Evolutionary conservation across 2,329 filamentous ascomycete species (phyloP).

Genomic region (Berkeleyomyces basicola): DNA sequence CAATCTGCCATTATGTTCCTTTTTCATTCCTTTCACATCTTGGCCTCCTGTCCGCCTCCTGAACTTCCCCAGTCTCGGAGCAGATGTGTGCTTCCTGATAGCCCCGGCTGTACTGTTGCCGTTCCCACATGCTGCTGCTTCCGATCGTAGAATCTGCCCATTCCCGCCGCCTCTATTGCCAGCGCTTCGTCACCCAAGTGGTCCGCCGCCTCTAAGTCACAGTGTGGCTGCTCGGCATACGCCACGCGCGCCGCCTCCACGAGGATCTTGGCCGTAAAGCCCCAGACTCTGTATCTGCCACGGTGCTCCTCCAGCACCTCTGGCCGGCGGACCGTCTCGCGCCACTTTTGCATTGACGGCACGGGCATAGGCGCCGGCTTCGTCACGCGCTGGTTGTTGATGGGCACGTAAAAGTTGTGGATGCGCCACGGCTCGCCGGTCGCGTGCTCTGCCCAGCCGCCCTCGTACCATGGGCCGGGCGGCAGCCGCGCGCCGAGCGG

Average conservation of each 20-base stretch:
- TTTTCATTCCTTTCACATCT: constrained; percentile 8
- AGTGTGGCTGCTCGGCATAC: constrained; percentile 53
- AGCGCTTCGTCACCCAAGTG: constrained; percentile 36
- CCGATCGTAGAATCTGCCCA: constrained; percentile 28
- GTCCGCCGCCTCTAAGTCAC: constrained; percentile 54
- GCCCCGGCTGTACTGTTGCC: not conserved
- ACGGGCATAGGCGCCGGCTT: constrained; percentile 29
- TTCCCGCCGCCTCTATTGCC: constrained; percentile 28
- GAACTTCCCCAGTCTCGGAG: constrained; percentile 3
- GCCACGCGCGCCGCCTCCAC: constrained; percentile 78
- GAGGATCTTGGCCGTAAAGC: constrained; percentile 82
- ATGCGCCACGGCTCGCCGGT: constrained; percentile 63
- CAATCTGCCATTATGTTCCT: not conserved
- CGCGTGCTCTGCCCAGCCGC: constrained; percentile 58
- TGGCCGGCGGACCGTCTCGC: constrained; percentile 23
- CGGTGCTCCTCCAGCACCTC: constrained; percentile 22
- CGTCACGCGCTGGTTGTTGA: constrained; percentile 51
- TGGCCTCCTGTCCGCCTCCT: constrained; percentile 7
- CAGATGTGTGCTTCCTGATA: constrained; percentile 3
- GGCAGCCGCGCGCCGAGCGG: constrained; percentile 20
- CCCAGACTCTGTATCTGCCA: constrained; percentile 69
- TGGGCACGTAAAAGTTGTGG: constrained; percentile 85
- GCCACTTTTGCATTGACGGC: constrained; percentile 20
- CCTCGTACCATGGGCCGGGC: constrained; percentile 64
- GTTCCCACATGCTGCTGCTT: not conserved